Conservation (phyloP, 2,329 filamentous ascomycete genomes). For the Penicillium brasilianum region DNA sequence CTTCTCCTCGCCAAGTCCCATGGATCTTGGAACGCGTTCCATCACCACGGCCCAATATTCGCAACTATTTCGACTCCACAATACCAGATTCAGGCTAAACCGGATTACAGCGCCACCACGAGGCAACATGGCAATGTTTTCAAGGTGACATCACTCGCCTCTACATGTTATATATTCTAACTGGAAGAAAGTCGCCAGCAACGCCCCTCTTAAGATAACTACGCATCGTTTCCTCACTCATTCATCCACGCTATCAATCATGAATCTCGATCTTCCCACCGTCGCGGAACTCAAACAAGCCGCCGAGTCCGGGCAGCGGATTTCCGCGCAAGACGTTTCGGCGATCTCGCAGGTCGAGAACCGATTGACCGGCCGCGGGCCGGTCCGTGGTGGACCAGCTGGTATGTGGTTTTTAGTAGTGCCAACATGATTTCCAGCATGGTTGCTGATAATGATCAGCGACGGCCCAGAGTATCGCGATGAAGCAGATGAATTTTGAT, state of each 20-base stretch:
- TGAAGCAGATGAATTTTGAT: constrained; percentile 43
- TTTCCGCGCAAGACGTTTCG: constrained; percentile 40
- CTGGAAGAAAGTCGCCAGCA: not conserved
- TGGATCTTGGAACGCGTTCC: not conserved
- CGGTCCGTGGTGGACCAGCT: constrained; percentile 39
- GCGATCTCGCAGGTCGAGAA: constrained; percentile 40
- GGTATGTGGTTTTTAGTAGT: constrained; percentile 26
- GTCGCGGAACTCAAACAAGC: constrained; percentile 40
- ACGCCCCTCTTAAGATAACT: not conserved
- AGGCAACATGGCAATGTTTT: constrained; percentile 29
- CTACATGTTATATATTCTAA: not conserved
- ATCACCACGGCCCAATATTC: no score
- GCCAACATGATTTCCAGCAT: not conserved
- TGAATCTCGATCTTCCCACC: constrained; percentile 35
- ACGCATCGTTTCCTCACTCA: not conserved
- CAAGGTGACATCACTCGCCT: constrained; percentile 35
- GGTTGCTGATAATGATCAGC: constrained; percentile 27
- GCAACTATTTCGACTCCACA: not conserved
- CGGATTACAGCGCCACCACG: constrained; percentile 27
- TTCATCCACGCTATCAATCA: constrained; percentile 3
- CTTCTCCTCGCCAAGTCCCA: not conserved
- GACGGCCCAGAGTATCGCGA: constrained; percentile 40
- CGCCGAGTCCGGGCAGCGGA: constrained; percentile 39
- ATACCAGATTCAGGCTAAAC: not conserved
- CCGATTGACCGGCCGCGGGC: constrained; percentile 38